Evolutionary conservation across 2,329 filamentous ascomycete species (phyloP).

Genomic region (Apiospora saccharicola): DNA sequence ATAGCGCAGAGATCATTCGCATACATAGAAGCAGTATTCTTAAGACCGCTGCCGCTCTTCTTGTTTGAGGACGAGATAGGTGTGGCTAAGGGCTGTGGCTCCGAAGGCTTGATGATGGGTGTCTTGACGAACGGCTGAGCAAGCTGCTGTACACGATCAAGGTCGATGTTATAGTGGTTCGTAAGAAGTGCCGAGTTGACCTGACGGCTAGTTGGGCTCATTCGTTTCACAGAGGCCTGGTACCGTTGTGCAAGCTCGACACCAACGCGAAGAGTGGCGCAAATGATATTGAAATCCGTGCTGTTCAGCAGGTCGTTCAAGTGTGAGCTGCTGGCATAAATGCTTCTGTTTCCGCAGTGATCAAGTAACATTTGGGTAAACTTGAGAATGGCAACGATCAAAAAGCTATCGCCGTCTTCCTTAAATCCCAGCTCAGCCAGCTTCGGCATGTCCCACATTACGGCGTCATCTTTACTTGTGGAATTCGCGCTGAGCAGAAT

Average conservation of each 20-base stretch:
- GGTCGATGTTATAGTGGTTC: slow-evolving; percentile 83
- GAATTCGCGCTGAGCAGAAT: slow-evolving; percentile 67
- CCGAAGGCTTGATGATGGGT: slow-evolving; percentile 59
- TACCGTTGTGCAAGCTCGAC: slow-evolving; percentile 92
- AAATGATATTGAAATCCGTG: slow-evolving; percentile 80
- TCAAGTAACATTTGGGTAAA: slow-evolving; percentile 91
- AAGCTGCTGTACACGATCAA: slow-evolving; percentile 85
- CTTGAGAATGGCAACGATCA: slow-evolving; percentile 80
- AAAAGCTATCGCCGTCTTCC: slow-evolving; percentile 78
- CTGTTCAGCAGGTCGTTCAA: slow-evolving; percentile 90
- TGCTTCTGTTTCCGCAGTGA: slow-evolving; percentile 94
- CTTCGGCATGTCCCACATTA: slow-evolving; percentile 53
- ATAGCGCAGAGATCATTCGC: slow-evolving; percentile 86
- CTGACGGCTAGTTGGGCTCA: slow-evolving; percentile 68
- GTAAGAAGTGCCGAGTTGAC: slow-evolving; percentile 77
- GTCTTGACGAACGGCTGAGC: slow-evolving; percentile 84
- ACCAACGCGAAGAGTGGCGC: slow-evolving; percentile 79
- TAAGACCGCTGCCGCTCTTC: slow-evolving; percentile 74
- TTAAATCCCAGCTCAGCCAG: slow-evolving; percentile 69
- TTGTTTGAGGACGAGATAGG: slow-evolving; percentile 68
- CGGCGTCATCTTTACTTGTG: slow-evolving; percentile 59
- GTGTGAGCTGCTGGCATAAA: slow-evolving; percentile 93
- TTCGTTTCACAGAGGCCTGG: slow-evolving; percentile 83
- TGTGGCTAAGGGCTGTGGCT: slow-evolving; percentile 58
- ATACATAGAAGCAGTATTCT: slow-evolving; percentile 67